phyloP scores from a whole-genome alignment of 495 filamentous ascomycete species.

The Annulohypoxylon bovei region DNA sequence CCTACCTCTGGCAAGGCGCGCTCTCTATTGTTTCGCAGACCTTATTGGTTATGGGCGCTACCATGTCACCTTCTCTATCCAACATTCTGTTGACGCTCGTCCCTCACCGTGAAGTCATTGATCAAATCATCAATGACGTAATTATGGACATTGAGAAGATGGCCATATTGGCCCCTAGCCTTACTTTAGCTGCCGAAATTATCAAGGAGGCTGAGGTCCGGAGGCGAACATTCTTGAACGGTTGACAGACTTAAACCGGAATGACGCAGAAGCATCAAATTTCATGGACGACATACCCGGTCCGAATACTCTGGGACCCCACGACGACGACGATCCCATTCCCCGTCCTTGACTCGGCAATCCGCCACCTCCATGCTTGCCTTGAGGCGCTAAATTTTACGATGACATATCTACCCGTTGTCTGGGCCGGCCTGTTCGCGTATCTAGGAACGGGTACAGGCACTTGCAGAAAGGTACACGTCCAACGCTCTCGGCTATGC shows the following conservation, averaged over 20 bases:
- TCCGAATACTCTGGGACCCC: conserved; percentile 34
- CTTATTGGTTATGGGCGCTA: conserved; percentile 82
- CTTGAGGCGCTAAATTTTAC: conserved; percentile 20
- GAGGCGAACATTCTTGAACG: conserved; percentile 63
- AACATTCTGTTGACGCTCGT: conserved; percentile 70
- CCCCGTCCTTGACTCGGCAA: conserved; percentile 26
- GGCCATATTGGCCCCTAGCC: conserved; percentile 77
- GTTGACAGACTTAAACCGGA: conserved; percentile 43
- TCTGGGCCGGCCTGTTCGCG: conserved; percentile 43
- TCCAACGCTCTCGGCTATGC: conserved; percentile 43
- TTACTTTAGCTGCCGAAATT: conserved; percentile 77
- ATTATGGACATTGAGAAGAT: conserved; percentile 77
- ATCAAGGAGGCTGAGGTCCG: conserved; percentile 80
- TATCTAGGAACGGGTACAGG: conserved; percentile 37
- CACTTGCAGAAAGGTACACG: conserved; percentile 37
- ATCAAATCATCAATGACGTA: conserved; percentile 78
- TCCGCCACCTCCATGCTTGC: conserved; percentile 23
- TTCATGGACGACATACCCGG: conserved; percentile 25
- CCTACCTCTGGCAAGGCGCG: conserved; percentile 88
- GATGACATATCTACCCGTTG: conserved; percentile 43
- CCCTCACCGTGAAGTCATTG: conserved; percentile 66
- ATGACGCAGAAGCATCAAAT: conserved; percentile 30
- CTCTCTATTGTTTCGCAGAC: conserved; percentile 84
- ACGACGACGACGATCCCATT: conserved; percentile 33
- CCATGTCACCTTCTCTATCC: conserved; percentile 78